phyloP scores from a whole-genome alignment of 805 yeast genomes.

The Maudiozyma pseudohumilis region DNA sequence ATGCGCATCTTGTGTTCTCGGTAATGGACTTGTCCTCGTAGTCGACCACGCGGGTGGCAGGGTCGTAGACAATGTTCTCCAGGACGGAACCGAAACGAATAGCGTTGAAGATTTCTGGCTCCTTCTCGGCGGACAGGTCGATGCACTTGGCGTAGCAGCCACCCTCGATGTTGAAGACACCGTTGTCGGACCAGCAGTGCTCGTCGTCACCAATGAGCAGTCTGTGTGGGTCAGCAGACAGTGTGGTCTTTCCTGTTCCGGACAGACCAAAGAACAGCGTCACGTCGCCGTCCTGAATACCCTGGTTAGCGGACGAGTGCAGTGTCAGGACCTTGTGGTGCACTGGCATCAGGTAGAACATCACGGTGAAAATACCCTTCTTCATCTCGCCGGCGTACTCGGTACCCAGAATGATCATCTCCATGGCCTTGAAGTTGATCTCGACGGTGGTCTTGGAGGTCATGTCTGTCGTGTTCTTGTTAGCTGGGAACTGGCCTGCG shows the following conservation, averaged over 20 bases:
- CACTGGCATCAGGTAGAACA: slow-evolving; percentile 98
- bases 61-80: slow-evolving; percentile 87
- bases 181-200: slow-evolving; percentile 98
- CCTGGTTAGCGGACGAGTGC: slow-evolving; percentile 94
- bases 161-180: slow-evolving; percentile 98
- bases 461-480: slow-evolving; percentile 93
- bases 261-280: slow-evolving; percentile 93
- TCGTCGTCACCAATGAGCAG: slow-evolving; percentile 95
- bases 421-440: slow-evolving; percentile 94
- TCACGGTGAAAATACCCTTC: slow-evolving; percentile 97
- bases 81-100: slow-evolving; percentile 89
- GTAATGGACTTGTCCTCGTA: slow-evolving; percentile 74
- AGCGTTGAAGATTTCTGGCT: slow-evolving; percentile 95
- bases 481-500: slow-evolving; percentile 98
- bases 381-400: slow-evolving; percentile 99
- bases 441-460: slow-evolving; percentile 92
- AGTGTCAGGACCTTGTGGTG: slow-evolving; percentile 83
- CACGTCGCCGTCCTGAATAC: slow-evolving; percentile 69
- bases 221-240: slow-evolving; percentile 93
- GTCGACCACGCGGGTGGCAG: slow-evolving; percentile 70
- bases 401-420: slow-evolving; percentile 96
- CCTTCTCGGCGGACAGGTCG: slow-evolving; percentile 80
- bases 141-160: slow-evolving; percentile 98
- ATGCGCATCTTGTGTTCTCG: slow-evolving; percentile 97
- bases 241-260: slow-evolving; percentile 97